phyloP scores from a whole-genome alignment of 768 basidiomycete species.

The Lactarius psammicola region DNA sequence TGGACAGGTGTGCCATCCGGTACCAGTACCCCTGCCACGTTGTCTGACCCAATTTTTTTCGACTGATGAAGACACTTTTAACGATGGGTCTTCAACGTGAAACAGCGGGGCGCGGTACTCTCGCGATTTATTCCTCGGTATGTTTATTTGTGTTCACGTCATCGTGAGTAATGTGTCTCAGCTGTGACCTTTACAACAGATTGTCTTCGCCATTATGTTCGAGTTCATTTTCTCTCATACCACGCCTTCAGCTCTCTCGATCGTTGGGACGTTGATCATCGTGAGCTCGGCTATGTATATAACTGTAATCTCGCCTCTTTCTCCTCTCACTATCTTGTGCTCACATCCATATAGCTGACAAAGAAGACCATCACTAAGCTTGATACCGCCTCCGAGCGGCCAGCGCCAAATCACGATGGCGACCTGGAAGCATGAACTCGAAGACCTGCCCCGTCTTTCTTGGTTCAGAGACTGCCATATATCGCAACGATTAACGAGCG shows the following conservation, averaged over 20 bases:
- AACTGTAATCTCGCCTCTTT: constrained; percentile 43
- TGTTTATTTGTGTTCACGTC: constrained; percentile 22
- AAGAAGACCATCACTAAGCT: constrained; percentile 17
- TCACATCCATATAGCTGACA: constrained; percentile 27
- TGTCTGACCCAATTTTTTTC: neutral
- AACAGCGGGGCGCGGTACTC: constrained; percentile 58
- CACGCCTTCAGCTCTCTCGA: constrained; percentile 55
- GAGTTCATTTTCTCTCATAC: constrained; percentile 65
- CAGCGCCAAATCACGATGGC: neutral
- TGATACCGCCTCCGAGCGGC: neutral
- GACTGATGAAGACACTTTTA: constrained; percentile 46
- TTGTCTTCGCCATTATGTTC: constrained; percentile 63
- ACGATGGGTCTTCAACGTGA: constrained; percentile 65
- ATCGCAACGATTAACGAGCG: neutral
- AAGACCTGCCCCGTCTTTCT: neutral
- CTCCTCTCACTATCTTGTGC: neutral
- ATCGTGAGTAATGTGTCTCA: neutral
- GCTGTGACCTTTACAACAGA: constrained; percentile 36
- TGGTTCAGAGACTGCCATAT: too few species aligned
- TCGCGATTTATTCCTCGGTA: constrained; percentile 60
- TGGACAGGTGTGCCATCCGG: constrained; percentile 37
- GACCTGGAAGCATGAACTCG: neutral
- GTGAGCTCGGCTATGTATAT: constrained; percentile 61
- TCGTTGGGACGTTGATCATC: constrained; percentile 65
- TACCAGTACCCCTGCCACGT: too few species aligned